phyloP scores from a whole-genome alignment of 2,329 filamentous ascomycete genomes.

The Ascomycota sp. region DNA sequence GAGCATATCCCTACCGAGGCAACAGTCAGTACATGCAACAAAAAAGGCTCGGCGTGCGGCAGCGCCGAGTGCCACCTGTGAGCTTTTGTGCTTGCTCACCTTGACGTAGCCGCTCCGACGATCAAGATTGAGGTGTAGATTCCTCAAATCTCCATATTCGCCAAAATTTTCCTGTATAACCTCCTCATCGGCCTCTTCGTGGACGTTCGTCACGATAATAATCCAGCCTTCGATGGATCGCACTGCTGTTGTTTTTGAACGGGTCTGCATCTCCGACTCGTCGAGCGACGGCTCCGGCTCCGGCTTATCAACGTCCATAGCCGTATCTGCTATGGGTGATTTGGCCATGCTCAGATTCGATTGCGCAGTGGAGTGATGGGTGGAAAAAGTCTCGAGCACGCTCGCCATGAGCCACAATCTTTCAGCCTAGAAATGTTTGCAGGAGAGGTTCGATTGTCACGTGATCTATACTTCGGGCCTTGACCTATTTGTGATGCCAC shows the following conservation, averaged over 20 bases:
- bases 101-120: slow-evolving; percentile 72
- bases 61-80: neutral
- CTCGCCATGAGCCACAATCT: no score
- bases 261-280: slow-evolving; percentile 48
- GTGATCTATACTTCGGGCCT: no score
- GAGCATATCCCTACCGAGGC: slow-evolving; percentile 47
- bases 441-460: no score
- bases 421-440: no score
- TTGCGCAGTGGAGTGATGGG: neutral
- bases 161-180: slow-evolving; percentile 63
- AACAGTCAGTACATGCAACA: neutral
- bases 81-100: slow-evolving; percentile 21
- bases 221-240: slow-evolving; percentile 85
- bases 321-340: slow-evolving; percentile 28
- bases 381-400: neutral
- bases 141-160: slow-evolving; percentile 75
- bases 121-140: slow-evolving; percentile 67
- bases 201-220: slow-evolving; percentile 67
- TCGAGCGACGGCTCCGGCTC: slow-evolving; percentile 22
- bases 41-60: neutral
- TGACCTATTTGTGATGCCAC: no score
- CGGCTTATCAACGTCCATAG: slow-evolving; percentile 36
- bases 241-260: slow-evolving; percentile 56
- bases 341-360: neutral
- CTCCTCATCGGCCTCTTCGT: slow-evolving; percentile 74